Base-by-base conservation (phyloP, 129 eudicot species). In the Pulicaria dysenterica region DNA sequence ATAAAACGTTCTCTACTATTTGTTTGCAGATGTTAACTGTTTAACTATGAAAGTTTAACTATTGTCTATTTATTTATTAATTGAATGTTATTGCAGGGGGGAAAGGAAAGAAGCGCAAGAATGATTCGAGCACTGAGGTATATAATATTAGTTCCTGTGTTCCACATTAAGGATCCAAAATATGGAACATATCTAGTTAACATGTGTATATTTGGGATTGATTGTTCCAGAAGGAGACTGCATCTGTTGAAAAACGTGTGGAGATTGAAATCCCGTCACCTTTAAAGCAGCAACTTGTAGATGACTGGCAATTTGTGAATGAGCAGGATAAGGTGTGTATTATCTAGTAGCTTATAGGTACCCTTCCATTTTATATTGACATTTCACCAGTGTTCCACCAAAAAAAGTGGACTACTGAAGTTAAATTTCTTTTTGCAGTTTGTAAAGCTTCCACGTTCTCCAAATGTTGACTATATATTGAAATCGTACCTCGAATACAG, bases 61-160 rank as follows among this genome's bases (percentile, higher is more conserved):
- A 9, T 9, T 34, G 42, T 74, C 36, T 24, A 45, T 16, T 69
- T 58, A 45, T 37, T 45, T 58, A 12, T 69, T 64, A 41, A 48
- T 14, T 66, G 59, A 43, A 66, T 48, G 17, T 49, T 67, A 9
- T 73, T 79, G 76, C 79, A 94, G 97, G 73, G 57, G 46, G 80
- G 56, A 94, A 88, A 81, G 98, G 96, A 72, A 94, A 90, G 82
- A 94, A 90, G 76, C 90, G 93, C 41, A 94, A 94, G 85, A 69
- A 74, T 79, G 96, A 87, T 45, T 80, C 87, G 1, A 84, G 84
- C 55, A 58, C 79, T 58, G 98, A 94, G 98, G 98, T 89, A 58
- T n/a, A 36, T 51, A 41, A 40, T 53, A 39, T 49, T 39, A 62
- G 54, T 63, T 43, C 45, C 64, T 58, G 37, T 15, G 19, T 31